phyloP scores from a whole-genome alignment of 768 basidiomycete species.

The Boletus rubropictus region DNA sequence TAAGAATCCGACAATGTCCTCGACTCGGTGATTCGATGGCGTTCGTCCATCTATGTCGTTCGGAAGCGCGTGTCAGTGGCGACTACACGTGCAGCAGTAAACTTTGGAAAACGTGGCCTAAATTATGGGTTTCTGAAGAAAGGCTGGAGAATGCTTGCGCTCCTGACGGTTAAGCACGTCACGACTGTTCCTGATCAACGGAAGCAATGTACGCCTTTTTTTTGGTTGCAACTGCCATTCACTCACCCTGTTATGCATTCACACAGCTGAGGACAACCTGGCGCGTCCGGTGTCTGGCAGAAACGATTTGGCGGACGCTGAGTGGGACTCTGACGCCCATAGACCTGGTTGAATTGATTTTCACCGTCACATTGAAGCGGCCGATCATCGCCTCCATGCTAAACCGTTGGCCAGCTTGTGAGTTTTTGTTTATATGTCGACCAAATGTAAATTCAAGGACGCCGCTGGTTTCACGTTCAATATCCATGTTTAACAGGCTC shows the following conservation, averaged over 20 bases:
- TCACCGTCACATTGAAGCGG: background rate
- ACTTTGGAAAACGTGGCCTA: conserved; percentile 1
- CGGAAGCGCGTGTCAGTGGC: too few relatives aligned
- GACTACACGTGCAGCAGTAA: conserved; percentile 7
- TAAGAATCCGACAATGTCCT: too few relatives aligned
- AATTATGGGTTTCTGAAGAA: background rate
- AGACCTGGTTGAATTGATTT: background rate
- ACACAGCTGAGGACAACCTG: background rate
- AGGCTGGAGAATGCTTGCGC: too few relatives aligned
- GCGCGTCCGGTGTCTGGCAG: background rate
- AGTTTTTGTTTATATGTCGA: too few relatives aligned
- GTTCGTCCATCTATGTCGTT: too few relatives aligned
- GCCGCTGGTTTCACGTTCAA: too few relatives aligned
- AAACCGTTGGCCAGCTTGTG: background rate
- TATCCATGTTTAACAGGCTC: too few relatives aligned
- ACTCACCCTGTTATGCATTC: too few relatives aligned
- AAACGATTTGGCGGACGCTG: background rate
- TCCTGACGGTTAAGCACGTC: too few relatives aligned
- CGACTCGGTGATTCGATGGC: too few relatives aligned
- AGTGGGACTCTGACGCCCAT: background rate
- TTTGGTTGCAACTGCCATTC: background rate
- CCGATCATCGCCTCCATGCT: background rate
- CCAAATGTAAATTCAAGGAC: background rate
- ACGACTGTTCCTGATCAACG: background rate
- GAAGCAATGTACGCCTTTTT: background rate